These are phyloP conservation scores for Diaporthe citriasiana DNA, from an alignment of 2,329 filamentous ascomycete genomes.

Conservation along the genomic window DNA sequence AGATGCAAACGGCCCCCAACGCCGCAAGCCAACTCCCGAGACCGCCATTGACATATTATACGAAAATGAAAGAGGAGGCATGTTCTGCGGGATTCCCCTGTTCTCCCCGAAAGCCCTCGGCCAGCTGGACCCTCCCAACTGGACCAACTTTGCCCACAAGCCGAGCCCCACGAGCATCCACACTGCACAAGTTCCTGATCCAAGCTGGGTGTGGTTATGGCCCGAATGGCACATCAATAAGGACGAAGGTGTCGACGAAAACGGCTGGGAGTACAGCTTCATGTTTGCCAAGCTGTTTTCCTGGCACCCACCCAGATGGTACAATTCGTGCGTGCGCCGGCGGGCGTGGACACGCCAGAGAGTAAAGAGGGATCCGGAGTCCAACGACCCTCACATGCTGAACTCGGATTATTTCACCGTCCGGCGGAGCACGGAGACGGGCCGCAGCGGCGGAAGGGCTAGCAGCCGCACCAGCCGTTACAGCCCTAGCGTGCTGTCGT, in stretches of 20 bases:
- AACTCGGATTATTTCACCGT: slow-evolving; percentile 87
- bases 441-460: slow-evolving; percentile 57
- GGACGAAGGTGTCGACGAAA: slow-evolving; percentile 87
- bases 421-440: slow-evolving; percentile 65
- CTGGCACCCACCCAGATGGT: slow-evolving; percentile 95
- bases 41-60: slow-evolving; percentile 88
- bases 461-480: slow-evolving; percentile 50
- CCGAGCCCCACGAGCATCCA: slow-evolving; percentile 77
- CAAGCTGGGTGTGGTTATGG: slow-evolving; percentile 92
- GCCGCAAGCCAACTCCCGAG: slow-evolving; percentile 52
- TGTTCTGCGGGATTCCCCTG: slow-evolving; percentile 89
- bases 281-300: slow-evolving; percentile 81
- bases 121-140: slow-evolving; percentile 86
- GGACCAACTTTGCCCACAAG: slow-evolving; percentile 80
- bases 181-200: slow-evolving; percentile 93
- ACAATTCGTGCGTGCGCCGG: slow-evolving; percentile 92
- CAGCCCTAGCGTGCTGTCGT: slow-evolving; percentile 53
- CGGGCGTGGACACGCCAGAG: slow-evolving; percentile 89
- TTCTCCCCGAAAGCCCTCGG: slow-evolving; percentile 90
- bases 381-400: slow-evolving; percentile 73
- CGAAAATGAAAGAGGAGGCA: slow-evolving; percentile 93
- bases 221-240: slow-evolving; percentile 75
- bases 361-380: slow-evolving; percentile 69
- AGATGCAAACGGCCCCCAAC: neutral
- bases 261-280: slow-evolving; percentile 97